Evolutionary conservation across 2,329 filamentous ascomycete species (phyloP), one percentile per base, ranked within the genome.

Genomic region (Xylaria sp.): DNA sequence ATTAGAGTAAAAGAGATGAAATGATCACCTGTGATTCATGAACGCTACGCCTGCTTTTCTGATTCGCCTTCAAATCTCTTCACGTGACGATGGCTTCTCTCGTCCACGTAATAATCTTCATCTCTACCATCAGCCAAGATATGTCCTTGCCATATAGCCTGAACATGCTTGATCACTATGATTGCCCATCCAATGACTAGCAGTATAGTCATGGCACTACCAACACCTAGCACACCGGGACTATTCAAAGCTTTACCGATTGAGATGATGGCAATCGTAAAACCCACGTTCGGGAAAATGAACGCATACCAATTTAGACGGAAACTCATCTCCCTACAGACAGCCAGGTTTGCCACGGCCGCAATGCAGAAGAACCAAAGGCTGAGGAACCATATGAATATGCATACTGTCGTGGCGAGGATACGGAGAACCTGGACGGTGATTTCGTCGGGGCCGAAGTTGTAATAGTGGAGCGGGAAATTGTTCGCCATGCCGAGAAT

Each of bases 211-310:
- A 90, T 82, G 20, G 83, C 86, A 18, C 84, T 85, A 2, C 83
- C 83, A 25, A 89, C 79, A 60, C 84, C 85, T 74, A 84, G 74
- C n/a, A 90, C 78, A 0, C 81, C 85, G 0, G 80, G 68, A 72
- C 86, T 90, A 0, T 81, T 77, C 12, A 89, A 78, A 0, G 78
- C 82, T n/a, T 82, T 81, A 2, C 85, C 89, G 53, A 90, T 79
- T 15, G 86, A 81, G 46, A 91, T 87, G 4, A 84, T 85, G 0
- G 87, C 85, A 45, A 91, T 80, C 1, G 86, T 87, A 60, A 91
- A 85, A 0, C 89, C 89, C 1, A 86, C 87, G 66, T 91, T 90
- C 6, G 89, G 89, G 73, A 91, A 91, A 39, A 91, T 85, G 76
- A 90, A 89, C 6, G 87, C 87, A 83, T 86, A 90, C 88, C 88